These are phyloP conservation scores for Pyrenophora graminea DNA, from an alignment of 2,329 filamentous ascomycete species.

Conservation along the genomic window DNA sequence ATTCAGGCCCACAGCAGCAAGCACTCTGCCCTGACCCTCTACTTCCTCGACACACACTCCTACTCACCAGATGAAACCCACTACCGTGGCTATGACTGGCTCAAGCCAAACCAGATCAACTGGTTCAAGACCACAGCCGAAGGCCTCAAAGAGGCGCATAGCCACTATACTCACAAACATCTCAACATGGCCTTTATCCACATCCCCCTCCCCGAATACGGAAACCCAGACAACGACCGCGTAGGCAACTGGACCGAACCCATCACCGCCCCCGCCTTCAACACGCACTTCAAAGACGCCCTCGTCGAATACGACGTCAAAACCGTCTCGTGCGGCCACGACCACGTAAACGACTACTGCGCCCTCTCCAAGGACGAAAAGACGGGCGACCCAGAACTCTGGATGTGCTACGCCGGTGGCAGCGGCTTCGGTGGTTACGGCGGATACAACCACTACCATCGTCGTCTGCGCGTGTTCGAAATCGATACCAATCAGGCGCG, in stretches of 20 bases:
- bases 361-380: constrained; percentile 62
- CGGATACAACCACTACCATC: constrained; percentile 83
- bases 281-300: constrained; percentile 90
- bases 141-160: constrained; percentile 69
- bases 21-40: constrained; percentile 92
- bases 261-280: constrained; percentile 85
- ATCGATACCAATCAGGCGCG: constrained; percentile 89
- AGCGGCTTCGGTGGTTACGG: constrained; percentile 94
- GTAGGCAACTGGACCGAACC: constrained; percentile 79
- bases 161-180: constrained; percentile 86
- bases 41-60: constrained; percentile 88
- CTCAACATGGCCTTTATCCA: constrained; percentile 98
- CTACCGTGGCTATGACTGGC: constrained; percentile 94
- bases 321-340: constrained; percentile 90
- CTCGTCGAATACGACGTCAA: constrained; percentile 83
- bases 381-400: constrained; percentile 62
- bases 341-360: constrained; percentile 98
- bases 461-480: constrained; percentile 86
- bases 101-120: constrained; percentile 89
- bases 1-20: constrained; percentile 80
- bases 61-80: constrained; percentile 88
- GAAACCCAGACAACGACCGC: constrained; percentile 59
- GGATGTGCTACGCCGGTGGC: constrained; percentile 98
- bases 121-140: constrained; percentile 87
- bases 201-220: constrained; percentile 91